Base-by-base conservation (phyloP, 2,329 filamentous ascomycete genomes). In the Didymella lethalis region DNA sequence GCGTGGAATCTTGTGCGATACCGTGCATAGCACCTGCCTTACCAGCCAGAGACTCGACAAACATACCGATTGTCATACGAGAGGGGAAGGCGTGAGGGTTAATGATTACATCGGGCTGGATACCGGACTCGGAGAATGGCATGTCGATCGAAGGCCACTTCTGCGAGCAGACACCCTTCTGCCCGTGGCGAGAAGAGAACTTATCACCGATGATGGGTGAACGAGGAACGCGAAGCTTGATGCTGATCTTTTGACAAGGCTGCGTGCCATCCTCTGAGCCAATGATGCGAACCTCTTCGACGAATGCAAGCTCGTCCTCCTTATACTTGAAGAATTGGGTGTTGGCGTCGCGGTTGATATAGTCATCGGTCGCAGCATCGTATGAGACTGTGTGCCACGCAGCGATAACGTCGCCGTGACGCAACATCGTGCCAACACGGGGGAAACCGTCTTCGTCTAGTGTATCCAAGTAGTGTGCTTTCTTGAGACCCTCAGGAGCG, bases 11-110 rank as follows among this genome's bases (percentile, higher is more conserved):
- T 78, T 98, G 95, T 0, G 95, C 91, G n/a, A 97, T 84, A 46
- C 95, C 95, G 76, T 99, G 95, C 34, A 99, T 85, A 14, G 94
- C 91, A 46, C 95, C 95, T 10, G 94, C 88, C 81, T 99, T 99
- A 61, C 95, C 95, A 10, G 95, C 95, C 51, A 99, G 85, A 5
- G 93, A 97, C 82, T 99, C 95, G 74, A 99, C 88, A 79, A 99
- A 98, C 92, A 98, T 98, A 74, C 95, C 95, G 75, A 99, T 99
- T 20, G 95, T 99, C 95, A 99, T 99, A 79, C 95, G 93, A 45
- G 94, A 98, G 7, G 95, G 95, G 85, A 99, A 99, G 74, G 95
- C 95, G 84, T 99, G 95, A 40, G 95, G 95, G 81, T 99, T 99
- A 84, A 99, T 99, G 79, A 99, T 99, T 71, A 97, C 85, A 78